These are phyloP conservation scores for Teunomyces tritomae DNA, from an alignment of 805 yeast genomes.

Conservation along the genomic window DNA sequence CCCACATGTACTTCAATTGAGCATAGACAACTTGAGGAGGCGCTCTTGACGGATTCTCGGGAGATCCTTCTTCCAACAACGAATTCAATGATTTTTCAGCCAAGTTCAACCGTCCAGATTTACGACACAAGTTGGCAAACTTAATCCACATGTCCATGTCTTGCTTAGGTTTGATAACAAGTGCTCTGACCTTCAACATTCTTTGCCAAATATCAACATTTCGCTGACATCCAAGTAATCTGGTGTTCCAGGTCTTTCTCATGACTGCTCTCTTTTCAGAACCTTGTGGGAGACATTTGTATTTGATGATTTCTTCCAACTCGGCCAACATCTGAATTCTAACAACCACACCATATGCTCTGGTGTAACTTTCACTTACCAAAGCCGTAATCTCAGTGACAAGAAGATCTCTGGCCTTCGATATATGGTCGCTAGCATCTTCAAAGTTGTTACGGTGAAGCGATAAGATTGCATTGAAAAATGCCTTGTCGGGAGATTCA, in stretches of 20 bases:
- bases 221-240: conserved; percentile 89
- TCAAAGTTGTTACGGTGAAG: conserved; percentile 83
- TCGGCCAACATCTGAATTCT: conserved; percentile 97
- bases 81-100: conserved; percentile 90
- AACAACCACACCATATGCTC: conserved; percentile 96
- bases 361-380: conserved; percentile 91
- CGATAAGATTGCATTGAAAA: conserved; percentile 86
- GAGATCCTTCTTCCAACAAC: conserved; percentile 71
- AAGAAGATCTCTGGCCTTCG: conserved; percentile 80
- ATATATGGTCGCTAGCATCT: conserved; percentile 75
- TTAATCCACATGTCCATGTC: conserved; percentile 98
- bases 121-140: conserved; percentile 93
- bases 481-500: conserved; percentile 92
- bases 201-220: conserved; percentile 99
- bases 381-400: conserved; percentile 93
- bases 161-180: conserved; percentile 91
- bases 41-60: conserved; percentile 66
- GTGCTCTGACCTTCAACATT: conserved; percentile 85
- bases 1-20: conserved; percentile 95
- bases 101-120: conserved; percentile 85
- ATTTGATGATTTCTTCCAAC: conserved; percentile 88
- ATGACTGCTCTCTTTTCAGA: conserved; percentile 76
- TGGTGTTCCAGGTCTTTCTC: conserved; percentile 90
- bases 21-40: conserved; percentile 98
- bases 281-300: conserved; percentile 79